Conservation (phyloP, 208 protist species). For the Wallacemonas rigidus region DNA sequence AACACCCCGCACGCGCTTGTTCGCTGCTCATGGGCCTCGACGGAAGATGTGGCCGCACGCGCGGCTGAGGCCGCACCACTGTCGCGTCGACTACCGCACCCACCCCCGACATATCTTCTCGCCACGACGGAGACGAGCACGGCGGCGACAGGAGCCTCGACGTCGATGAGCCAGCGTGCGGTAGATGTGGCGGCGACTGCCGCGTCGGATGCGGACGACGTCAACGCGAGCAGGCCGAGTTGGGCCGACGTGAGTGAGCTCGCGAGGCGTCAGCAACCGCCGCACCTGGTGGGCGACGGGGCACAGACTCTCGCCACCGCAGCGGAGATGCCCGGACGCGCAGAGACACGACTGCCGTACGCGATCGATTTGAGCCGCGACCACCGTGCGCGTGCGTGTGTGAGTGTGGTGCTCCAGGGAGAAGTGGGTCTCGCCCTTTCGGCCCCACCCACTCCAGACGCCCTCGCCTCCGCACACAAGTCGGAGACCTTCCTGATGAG, state of each 20-base stretch:
- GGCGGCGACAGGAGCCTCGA: background rate
- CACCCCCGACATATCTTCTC: constrained; percentile 7
- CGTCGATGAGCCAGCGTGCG: background rate
- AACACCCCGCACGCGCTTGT: constrained; percentile 31
- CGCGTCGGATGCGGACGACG: too few relatives aligned
- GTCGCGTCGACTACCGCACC: background rate
- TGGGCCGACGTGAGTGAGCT: background rate
- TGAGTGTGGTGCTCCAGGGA: constrained; percentile 40
- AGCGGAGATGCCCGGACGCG: constrained; percentile 1
- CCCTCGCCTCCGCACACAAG: background rate
- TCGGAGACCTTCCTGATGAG: constrained; percentile 38
- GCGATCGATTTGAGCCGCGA: constrained; percentile 1
- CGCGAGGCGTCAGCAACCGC: background rate
- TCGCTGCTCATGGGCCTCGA: constrained; percentile 3
- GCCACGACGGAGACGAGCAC: background rate
- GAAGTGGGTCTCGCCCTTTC: constrained; percentile 42
- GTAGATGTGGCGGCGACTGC: background rate
- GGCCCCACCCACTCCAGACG: background rate
- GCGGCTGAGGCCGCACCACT: background rate
- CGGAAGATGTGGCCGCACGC: background rate
- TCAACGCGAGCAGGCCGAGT: background rate
- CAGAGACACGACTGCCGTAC: constrained; percentile 17
- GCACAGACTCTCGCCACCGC: constrained; percentile 13
- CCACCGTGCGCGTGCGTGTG: constrained; percentile 6
- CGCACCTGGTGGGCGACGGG: constrained; percentile 1